Conservation (phyloP, 1,284 basidiomycete species). For the Rhodotorula sp. region DNA sequence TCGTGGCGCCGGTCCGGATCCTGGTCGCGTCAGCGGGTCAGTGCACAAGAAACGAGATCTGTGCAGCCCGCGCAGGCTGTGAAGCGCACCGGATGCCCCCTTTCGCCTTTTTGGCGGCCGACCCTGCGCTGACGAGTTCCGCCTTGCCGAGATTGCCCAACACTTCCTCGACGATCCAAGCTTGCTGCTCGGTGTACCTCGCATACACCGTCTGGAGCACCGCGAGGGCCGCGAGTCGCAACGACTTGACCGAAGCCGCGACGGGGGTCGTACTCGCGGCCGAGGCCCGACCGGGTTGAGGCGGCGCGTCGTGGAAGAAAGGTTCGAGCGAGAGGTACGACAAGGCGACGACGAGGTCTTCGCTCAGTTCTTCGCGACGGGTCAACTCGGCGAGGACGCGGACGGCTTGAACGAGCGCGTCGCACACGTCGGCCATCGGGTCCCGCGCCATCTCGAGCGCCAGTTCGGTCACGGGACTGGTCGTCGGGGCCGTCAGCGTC, state of each 20-base stretch:
- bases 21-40: slow-evolving; percentile 34
- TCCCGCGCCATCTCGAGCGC: slow-evolving; percentile 31
- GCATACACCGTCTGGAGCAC: slow-evolving; percentile 69
- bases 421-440: slow-evolving; percentile 6
- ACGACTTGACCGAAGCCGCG: slow-evolving; percentile 10
- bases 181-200: slow-evolving; percentile 79
- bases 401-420: slow-evolving; percentile 13
- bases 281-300: slow-evolving; percentile 22
- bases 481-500: slow-evolving; percentile 33
- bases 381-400: slow-evolving; percentile 22
- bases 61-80: not conserved
- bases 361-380: slow-evolving; percentile 63
- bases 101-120: slow-evolving; percentile 71
- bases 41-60: too few relatives aligned
- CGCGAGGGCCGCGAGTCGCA: slow-evolving; percentile 20
- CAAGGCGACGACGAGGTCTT: slow-evolving; percentile 79
- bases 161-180: slow-evolving; percentile 96
- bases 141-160: slow-evolving; percentile 82
- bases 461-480: slow-evolving; percentile 50
- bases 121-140: slow-evolving; percentile 65
- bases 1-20: slow-evolving; percentile 60
- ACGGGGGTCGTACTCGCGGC: slow-evolving; percentile 13
- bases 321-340: slow-evolving; percentile 90
- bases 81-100: slow-evolving; percentile 63
- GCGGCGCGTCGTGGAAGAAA: slow-evolving; percentile 80